Evolutionary conservation across 192 early-diverging fungal species (phyloP).

Genomic region (Entophlyctis luteolus): DNA sequence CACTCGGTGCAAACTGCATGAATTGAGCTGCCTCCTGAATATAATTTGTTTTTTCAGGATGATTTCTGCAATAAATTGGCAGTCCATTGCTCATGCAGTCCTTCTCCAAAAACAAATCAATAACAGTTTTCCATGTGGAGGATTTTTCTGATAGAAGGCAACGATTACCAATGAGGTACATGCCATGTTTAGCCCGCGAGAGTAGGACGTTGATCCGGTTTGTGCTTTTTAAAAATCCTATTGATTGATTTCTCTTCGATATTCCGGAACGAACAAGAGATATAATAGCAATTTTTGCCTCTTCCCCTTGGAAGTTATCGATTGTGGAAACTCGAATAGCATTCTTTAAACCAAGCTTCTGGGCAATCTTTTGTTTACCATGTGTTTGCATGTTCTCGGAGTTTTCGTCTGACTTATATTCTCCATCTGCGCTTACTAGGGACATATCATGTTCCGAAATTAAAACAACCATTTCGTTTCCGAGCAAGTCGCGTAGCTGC

Average conservation of each 20-base stretch:
- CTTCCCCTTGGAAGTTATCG: conserved; percentile 48
- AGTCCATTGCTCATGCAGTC: conserved; percentile 40
- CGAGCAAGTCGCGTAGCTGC: conserved; percentile 12
- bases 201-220: conserved; percentile 59
- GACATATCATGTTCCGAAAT: conserved; percentile 25
- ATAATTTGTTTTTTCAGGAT: conserved; percentile 34
- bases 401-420: background rate
- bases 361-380: background rate
- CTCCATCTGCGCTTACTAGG: background rate
- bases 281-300: conserved; percentile 38
- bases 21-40: conserved; percentile 29
- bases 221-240: conserved; percentile 53
- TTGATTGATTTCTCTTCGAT: conserved; percentile 14
- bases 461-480: conserved; percentile 8
- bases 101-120: conserved; percentile 29
- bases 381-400: background rate
- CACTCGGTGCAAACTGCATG: conserved; percentile 41
- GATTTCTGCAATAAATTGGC: conserved; percentile 46
- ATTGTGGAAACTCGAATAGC: conserved; percentile 33
- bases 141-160: conserved; percentile 27
- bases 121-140: conserved; percentile 41
- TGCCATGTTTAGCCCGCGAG: conserved; percentile 57
- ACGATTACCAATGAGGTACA: conserved; percentile 55
- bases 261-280: conserved; percentile 30
- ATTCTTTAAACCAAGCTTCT: background rate